Base-by-base conservation (phyloP, 257 asterid species). In the Oldenlandia corymbosa region DNA sequence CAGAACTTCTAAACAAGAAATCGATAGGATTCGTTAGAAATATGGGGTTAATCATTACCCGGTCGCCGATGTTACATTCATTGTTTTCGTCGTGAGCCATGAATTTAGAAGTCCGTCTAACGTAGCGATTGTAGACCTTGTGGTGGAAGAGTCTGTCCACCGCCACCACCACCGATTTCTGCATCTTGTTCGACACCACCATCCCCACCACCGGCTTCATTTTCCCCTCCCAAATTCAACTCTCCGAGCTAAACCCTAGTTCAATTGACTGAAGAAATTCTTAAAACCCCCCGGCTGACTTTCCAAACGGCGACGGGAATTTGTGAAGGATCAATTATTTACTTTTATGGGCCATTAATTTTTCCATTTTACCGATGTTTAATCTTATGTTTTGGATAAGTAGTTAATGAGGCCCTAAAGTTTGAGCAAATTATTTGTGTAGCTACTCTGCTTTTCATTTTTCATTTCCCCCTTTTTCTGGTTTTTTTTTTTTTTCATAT, bases 131-230 rank as follows among this genome's bases (percentile, higher is more conserved):
- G 84, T 85, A 91, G 71, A 83, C 72, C 73, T 82, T 83, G 81
- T 88, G 78, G 75, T 85, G 95, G 79, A 81, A 88, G 60, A 88
- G 93, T 10, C 89, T 83, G 61, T 90, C 95, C 53, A 88, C 95
- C 27, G 95, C 97, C 70, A 88, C 97, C 69, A 89, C 97, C 64
- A 87, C 97, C 58, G 97, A 89, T 62, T 89, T 92, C 90, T 92
- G 90, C 96, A 86, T 91, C 67, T 86, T 91, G 81, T 91, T 84
- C 9, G 94, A 84, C 17, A 85, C 86, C 69, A 88, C 95, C 80
- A 64, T 74, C 18, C 96, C 96, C 68, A 88, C 90, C 60, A 88
- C 84, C 68, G 94, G 84, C 85, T 88, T 91, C 97, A 88, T 90
- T 43, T 41, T 71, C 26, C 14, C 60, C 9, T 9, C 2, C 11